Base-by-base conservation (phyloP, 257 asterid species). In the Solanum dulcamara region DNA sequence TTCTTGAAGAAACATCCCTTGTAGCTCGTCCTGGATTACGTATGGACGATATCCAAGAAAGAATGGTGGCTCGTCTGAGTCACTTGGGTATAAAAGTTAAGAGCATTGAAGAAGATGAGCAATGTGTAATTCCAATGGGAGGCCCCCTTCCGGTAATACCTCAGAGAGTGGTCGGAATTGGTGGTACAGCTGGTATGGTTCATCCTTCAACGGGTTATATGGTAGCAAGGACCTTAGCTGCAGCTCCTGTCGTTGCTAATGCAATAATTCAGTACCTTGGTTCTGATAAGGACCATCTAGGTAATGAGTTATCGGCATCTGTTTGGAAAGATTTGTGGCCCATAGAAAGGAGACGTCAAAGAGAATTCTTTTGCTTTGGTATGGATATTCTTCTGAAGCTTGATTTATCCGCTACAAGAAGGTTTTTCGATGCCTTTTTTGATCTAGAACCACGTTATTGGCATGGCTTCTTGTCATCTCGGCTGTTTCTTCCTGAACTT, bases 141-240 rank as follows among this genome's bases (percentile, higher is more conserved):
- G 99, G 98, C 9, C 98, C 99, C 13, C 96, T 97, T 77, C 99
- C 99, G 0, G 93, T 97, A 26, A 62, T 97, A 85, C 99, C 99
- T 67, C 99, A 97, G 80, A 89, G 99, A 80, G 98, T 96, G 0
- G 89, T 96, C 3, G 98, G 99, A 85, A 95, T 95, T 15, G 99
- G 99, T 7, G 99, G 99, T 53, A 97, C 99, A 17, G 98, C 98
- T 0, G 99, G 98, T n/a, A 95, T 97, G 99, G 99, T 97, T 87
- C 99, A 95, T 81, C 99, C 99, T 22, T 95, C 99, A 12, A 97
- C 99, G 0, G 99, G 99, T 33, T 97, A 95, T 85, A 97, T 97
- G 99, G 99, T 97, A 46, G 98, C 99, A n/a, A 85, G 99, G 89
- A 97, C 99, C 71, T 86, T 97, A 48, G 99, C 99, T 24, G 98